Percentiles rank a stretch among this genome's conserved stretches.
Evolutionary conservation across 768 basidiomycete genomes (phyloP).

Genomic region (Termitomyces titanicus): DNA sequence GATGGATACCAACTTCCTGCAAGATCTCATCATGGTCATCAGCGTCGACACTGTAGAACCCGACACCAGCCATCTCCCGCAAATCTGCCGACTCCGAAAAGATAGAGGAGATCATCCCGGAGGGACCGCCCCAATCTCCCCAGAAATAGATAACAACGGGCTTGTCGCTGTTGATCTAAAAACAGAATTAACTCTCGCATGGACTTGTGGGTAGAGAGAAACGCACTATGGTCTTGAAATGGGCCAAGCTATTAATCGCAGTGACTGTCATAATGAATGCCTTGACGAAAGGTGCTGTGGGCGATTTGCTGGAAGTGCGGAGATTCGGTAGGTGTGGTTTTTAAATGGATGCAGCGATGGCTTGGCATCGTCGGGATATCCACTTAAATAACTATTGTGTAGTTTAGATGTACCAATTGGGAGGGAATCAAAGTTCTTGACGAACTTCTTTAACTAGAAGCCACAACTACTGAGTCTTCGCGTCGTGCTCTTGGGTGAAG

Average conservation of each 20-base stretch:
- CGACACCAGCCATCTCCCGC: slow-evolving; percentile 30
- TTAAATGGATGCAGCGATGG: slow-evolving; percentile 1
- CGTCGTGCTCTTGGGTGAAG: too few relatives aligned
- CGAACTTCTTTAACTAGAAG: too few relatives aligned
- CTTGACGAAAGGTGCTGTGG: background rate
- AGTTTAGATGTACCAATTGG: too few relatives aligned
- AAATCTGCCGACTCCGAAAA: slow-evolving; percentile 52
- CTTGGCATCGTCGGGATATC: too few relatives aligned
- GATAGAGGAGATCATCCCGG: slow-evolving; percentile 60
- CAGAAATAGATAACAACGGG: slow-evolving; percentile 65
- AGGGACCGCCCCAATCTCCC: slow-evolving; percentile 77
- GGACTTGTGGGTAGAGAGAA: background rate
- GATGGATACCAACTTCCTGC: slow-evolving; percentile 37
- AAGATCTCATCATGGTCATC: slow-evolving; percentile 53
- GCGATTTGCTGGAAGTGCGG: too few relatives aligned
- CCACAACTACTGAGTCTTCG: too few relatives aligned
- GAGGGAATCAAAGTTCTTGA: too few relatives aligned
- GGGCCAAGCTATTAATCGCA: slow-evolving; percentile 26
- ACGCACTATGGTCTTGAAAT: slow-evolving; percentile 46
- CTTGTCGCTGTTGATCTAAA: slow-evolving; percentile 44
- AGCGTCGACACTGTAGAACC: slow-evolving; percentile 74
- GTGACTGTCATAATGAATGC: slow-evolving; percentile 34
- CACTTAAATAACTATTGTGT: too few relatives aligned
- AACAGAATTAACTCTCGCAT: background rate
- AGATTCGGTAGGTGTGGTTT: background rate